A percentile compares a stretch with the other conserved stretches of the same genome.
phyloP scores from a whole-genome alignment of 2,329 filamentous ascomycete species.

The Fusarium devonianum region DNA sequence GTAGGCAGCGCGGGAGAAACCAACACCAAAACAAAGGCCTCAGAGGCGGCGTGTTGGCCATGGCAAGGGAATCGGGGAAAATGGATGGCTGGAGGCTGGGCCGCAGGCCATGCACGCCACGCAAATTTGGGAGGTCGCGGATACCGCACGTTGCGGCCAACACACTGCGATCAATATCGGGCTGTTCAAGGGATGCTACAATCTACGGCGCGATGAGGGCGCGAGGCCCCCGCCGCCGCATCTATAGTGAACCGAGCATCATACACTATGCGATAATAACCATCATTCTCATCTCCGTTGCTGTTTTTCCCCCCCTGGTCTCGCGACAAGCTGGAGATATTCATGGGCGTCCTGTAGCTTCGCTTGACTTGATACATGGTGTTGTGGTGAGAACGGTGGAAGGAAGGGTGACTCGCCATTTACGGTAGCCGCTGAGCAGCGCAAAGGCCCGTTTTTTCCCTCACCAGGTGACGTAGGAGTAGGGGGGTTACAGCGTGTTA shows the following conservation, averaged over 20 bases:
- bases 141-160: constrained; percentile 34
- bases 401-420: background rate
- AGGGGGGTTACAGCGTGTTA: constrained; percentile 13
- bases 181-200: constrained; percentile 14
- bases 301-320: background rate
- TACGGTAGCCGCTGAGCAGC: background rate
- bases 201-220: constrained; percentile 8
- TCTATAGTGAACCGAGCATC: constrained; percentile 27
- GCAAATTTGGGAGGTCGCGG: constrained; percentile 18
- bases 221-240: constrained; percentile 12
- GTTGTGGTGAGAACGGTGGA: background rate
- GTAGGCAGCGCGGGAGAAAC: background rate
- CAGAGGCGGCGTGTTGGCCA: background rate
- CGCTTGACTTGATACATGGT: no score
- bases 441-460: background rate
- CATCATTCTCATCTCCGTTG: no score
- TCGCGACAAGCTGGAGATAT: no score
- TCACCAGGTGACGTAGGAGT: constrained; percentile 11
- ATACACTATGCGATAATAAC: no score
- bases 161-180: constrained; percentile 33
- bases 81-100: constrained; percentile 12
- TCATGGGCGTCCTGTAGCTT: no score
- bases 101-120: constrained; percentile 19
- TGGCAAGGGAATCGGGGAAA: constrained; percentile 8
- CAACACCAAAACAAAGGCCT: constrained; percentile 25